Base-by-base conservation (phyloP, 768 basidiomycete species). In the Leucosporidium creatinivorum region DNA sequence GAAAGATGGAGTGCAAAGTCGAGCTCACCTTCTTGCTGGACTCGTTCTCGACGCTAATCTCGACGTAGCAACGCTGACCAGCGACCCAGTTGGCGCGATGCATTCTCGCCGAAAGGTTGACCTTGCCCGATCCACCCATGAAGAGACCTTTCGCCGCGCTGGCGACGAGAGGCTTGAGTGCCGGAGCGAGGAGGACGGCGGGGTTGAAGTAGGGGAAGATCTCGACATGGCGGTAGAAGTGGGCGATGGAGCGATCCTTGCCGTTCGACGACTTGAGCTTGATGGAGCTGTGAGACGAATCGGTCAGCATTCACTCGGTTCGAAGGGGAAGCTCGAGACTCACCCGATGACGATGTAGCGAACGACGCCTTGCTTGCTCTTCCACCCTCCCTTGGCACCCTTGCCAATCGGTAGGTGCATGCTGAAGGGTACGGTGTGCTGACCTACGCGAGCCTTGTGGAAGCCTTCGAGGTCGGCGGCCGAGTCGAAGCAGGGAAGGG, bases 191-290 rank as follows among this genome's bases (percentile, higher is more conserved):
- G 26, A 86, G 81, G 6, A 80, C 64, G 25, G 82, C 78, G 5
- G 87, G 84, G 65, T 89, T 82, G 25, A 92, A 78, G 56, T 84
- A 84, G 1, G 91, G 91, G 84, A 86, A 91, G 33, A 93, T 80
- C 62, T 86, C 85, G 77, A 90, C 87, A 56, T 85, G 80, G 13
- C 92, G 85, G 77, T 93, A 94, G 77, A 93, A 92, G 78, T 96
- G 92, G 5, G 91, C 87, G 44, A 93, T 87, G 4, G 89, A 89
- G 19, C 84, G 82, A 72, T 82, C 83, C 31, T 81, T 80, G 6
- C 84, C 84, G 21, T 81, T 78, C 3, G 84, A 74, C 62, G 89
- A 85, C 77, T 87, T 88, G 65, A 93, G 83, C 77, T 87, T 88
- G 72, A 90, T 79, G 15, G 88, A 89, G 8, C 89, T 89, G 68